Percentiles rank a stretch among this genome's conserved stretches.
These are phyloP conservation scores for Sugiyamaella sp. DNA, from an alignment of 1,139 yeast genomes.

Conservation along the genomic window DNA sequence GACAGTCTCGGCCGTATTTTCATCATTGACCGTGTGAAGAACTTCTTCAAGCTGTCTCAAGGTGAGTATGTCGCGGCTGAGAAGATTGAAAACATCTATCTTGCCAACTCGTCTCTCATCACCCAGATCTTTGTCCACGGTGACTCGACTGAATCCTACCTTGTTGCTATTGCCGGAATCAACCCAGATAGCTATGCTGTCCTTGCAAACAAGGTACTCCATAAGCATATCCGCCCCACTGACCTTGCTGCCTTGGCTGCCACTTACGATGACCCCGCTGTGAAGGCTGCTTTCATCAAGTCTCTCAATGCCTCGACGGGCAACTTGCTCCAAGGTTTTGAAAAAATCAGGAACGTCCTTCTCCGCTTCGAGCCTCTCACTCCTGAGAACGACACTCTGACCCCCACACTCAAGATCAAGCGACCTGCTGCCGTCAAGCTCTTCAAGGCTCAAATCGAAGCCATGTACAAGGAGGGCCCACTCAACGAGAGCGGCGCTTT, in stretches of 20 bases:
- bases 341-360: constrained; percentile 62
- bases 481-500: constrained; percentile 21
- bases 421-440: constrained; percentile 59
- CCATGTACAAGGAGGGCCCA: constrained; percentile 64
- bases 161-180: constrained; percentile 68
- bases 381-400: constrained; percentile 62
- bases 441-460: constrained; percentile 52
- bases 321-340: constrained; percentile 53
- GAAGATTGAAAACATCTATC: constrained; percentile 66
- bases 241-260: constrained; percentile 39
- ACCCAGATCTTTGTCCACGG: constrained; percentile 70
- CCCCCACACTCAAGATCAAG: constrained; percentile 77
- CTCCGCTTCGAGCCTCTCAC: constrained; percentile 69
- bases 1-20: constrained; percentile 57
- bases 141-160: constrained; percentile 59
- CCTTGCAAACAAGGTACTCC: constrained; percentile 35
- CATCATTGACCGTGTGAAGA: constrained; percentile 76
- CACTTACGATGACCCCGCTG: constrained; percentile 37
- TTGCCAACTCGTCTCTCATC: constrained; percentile 55
- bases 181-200: constrained; percentile 48
- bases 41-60: constrained; percentile 78
- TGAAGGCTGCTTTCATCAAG: constrained; percentile 40
- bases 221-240: constrained; percentile 31
- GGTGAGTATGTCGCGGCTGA: constrained; percentile 86
- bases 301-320: constrained; percentile 41